Evolutionary conservation across 768 basidiomycete genomes (phyloP).

Genomic region (Boletus sensibilis): DNA sequence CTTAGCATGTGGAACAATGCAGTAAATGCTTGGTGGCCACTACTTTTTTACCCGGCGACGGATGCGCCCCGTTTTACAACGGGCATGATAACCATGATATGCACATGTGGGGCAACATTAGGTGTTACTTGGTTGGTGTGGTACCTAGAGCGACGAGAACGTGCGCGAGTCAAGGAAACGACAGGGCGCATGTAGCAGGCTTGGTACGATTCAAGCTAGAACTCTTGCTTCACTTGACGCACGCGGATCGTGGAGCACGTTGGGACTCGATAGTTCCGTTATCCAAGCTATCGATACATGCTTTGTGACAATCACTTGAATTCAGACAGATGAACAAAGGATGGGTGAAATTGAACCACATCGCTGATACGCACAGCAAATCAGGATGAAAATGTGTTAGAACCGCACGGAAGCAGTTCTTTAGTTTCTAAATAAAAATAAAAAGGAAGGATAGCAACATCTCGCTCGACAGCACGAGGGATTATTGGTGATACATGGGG

Average conservation of each 20-base stretch:
- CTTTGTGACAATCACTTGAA: constrained; percentile 6
- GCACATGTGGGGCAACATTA: constrained; percentile 55
- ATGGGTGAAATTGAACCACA: constrained; percentile 3
- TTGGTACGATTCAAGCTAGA: not conserved
- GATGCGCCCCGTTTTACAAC: constrained; percentile 66
- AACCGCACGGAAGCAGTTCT: not conserved
- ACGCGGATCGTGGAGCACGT: not conserved
- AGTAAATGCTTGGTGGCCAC: constrained; percentile 68
- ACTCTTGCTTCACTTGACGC: not conserved
- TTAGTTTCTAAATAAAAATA: not conserved
- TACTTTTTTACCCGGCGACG: constrained; percentile 71
- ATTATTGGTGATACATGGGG: constrained; percentile 8
- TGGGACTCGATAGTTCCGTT: not conserved
- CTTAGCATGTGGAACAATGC: constrained; percentile 67
- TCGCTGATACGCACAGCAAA: constrained; percentile 20
- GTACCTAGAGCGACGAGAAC: constrained; percentile 47
- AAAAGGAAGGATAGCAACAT: constrained; percentile 3
- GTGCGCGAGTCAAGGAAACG: not conserved
- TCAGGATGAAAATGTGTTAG: not conserved
- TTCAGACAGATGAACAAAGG: constrained; percentile 1
- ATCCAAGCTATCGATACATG: constrained; percentile 13
- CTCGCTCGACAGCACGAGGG: constrained; percentile 15
- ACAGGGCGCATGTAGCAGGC: not conserved
- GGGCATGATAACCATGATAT: constrained; percentile 70
- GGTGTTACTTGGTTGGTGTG: constrained; percentile 55